Evolutionary conservation across 1,284 basidiomycete species (phyloP).

Genomic region (Trichosporon sp.): DNA sequence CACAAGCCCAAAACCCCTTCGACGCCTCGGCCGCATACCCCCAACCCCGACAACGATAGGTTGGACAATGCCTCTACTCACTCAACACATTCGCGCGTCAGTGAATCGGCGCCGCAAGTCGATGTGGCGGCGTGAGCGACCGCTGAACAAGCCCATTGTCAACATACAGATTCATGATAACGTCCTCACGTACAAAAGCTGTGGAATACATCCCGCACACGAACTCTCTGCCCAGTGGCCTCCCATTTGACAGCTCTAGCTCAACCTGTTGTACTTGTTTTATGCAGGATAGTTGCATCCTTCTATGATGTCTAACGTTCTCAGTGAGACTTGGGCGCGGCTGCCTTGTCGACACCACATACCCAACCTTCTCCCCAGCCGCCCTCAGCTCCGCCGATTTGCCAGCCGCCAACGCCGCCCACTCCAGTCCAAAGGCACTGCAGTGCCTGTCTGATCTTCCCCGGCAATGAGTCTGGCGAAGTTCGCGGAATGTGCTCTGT

Average conservation of each 20-base stretch:
- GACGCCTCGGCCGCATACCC: neutral
- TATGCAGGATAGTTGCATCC: conserved; percentile 6
- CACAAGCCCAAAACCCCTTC: neutral
- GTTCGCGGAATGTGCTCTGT: conserved; percentile 36
- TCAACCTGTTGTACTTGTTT: neutral
- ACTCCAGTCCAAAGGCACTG: conserved; percentile 34
- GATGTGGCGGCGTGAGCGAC: neutral
- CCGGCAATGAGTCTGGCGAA: conserved; percentile 19
- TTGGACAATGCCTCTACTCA: neutral
- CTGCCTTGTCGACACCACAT: conserved; percentile 6
- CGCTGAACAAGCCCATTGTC: neutral
- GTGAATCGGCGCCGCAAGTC: neutral
- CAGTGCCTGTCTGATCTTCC: conserved; percentile 18
- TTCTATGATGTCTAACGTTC: neutral
- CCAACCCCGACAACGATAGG: neutral
- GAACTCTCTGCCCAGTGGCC: neutral
- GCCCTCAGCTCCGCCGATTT: conserved; percentile 31
- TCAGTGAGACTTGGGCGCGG: conserved; percentile 7
- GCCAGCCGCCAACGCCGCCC: conserved; percentile 40
- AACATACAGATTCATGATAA: neutral
- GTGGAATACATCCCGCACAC: neutral
- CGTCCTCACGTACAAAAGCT: neutral
- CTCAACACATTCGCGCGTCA: neutral
- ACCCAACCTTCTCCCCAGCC: conserved; percentile 42
- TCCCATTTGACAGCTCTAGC: neutral